Evolutionary conservation across 495 filamentous ascomycete species (phyloP), one percentile per base, ranked within the genome.

Genomic region (Aspergillus cavernicola): DNA sequence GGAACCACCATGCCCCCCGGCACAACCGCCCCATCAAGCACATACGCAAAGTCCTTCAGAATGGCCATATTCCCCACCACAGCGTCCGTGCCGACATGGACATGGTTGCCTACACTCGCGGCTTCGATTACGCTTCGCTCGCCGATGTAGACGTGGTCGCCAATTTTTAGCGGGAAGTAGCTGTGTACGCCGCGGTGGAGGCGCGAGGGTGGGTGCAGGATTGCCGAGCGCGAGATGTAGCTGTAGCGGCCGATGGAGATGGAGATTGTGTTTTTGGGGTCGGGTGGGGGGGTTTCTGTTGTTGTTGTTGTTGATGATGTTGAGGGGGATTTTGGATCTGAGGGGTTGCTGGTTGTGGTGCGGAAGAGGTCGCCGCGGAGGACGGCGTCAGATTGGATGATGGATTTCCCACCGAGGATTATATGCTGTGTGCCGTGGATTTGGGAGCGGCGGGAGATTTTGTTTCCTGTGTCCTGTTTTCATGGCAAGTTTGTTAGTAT

Each of bases 361-460:
- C 88, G 82, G 28, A 86, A 80, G 15, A 96, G 85, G 62, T 98
- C 95, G 36, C 92, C 93, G 38, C 93, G 87, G 64, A 98, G 91
- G 62, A 89, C 87, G 57, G 87, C 92, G 62, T 95, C 88, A 50
- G 89, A 85, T 72, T 90, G 85, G 65, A 98, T 95, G 58, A 97
- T 88, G 9, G 90, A 93, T 70, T 92, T 95, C 52, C 93, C 93
- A 59, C 89, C 92, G 12, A 98, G 89, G 71, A 96, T 95, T 68
- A 98, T 96, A 74, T 97, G 92, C 53, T 92, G 90, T 22, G 91
- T 95, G 63, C 93, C 93, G 67, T 95, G 85, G 58, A 98, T 87
- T 61, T 86, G 83, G 45, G 87, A 85, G 45, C 89, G 88, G 60
- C 93, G 89, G 31, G 92, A 92, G 59, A 98, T 92, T 78, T 97